phyloP scores from a whole-genome alignment of 352 stramenopile genomes.

The Phytophthora podocarpi region DNA sequence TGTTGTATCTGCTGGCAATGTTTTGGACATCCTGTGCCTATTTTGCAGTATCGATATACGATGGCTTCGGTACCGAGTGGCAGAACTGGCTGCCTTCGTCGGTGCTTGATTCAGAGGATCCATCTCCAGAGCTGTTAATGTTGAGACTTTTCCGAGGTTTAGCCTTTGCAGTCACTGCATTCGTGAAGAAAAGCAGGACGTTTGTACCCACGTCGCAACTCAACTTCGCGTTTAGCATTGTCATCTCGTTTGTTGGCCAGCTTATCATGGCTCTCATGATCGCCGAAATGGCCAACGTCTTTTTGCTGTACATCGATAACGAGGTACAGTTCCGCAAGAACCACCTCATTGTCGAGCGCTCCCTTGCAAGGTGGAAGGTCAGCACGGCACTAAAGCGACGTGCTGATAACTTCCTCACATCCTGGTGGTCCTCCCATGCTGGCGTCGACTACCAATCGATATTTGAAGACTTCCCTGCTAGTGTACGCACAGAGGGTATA shows the following conservation, averaged over 20 bases:
- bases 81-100: slow-evolving; percentile 54
- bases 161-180: slow-evolving; percentile 56
- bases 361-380: slow-evolving; percentile 46
- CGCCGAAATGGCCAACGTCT: slow-evolving; percentile 68
- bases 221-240: slow-evolving; percentile 56
- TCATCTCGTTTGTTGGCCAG: slow-evolving; percentile 58
- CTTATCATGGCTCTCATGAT: slow-evolving; percentile 83
- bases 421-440: slow-evolving; percentile 64
- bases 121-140: slow-evolving; percentile 36
- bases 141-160: slow-evolving; percentile 54
- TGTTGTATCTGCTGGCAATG: slow-evolving; percentile 62
- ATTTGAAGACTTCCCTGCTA: slow-evolving; percentile 57
- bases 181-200: slow-evolving; percentile 65
- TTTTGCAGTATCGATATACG: slow-evolving; percentile 60
- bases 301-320: slow-evolving; percentile 64
- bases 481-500: slow-evolving; percentile 57
- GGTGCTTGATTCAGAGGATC: slow-evolving; percentile 35
- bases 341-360: slow-evolving; percentile 62
- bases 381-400: slow-evolving; percentile 44
- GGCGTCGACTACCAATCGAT: slow-evolving; percentile 62
- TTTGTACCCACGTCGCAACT: slow-evolving; percentile 49
- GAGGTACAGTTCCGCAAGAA: slow-evolving; percentile 78
- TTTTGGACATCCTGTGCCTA: slow-evolving; percentile 73
- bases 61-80: slow-evolving; percentile 57
- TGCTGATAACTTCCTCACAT: slow-evolving; percentile 50